Percentiles rank a stretch among this genome's conserved stretches.
phyloP scores from a whole-genome alignment of 1,139 yeast genomes.

The Hansenula sp. region DNA sequence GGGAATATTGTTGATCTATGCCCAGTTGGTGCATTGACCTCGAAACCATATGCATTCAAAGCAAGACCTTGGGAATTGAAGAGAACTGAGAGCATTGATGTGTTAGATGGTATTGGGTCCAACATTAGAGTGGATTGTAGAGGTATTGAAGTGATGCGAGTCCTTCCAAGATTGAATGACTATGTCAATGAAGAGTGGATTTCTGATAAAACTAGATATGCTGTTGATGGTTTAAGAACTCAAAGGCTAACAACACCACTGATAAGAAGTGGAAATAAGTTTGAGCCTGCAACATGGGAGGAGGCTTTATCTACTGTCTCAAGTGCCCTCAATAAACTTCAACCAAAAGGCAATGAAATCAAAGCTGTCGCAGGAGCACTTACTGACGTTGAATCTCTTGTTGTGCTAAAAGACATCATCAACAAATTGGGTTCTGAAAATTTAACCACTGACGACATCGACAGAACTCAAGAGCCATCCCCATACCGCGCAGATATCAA shows the following conservation, averaged over 20 bases:
- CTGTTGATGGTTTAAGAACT: conserved; percentile 81
- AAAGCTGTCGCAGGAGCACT: conserved; percentile 84
- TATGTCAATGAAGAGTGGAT: conserved; percentile 93
- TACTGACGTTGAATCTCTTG: conserved; percentile 79
- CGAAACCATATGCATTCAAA: conserved; percentile 86
- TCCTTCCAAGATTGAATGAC: conserved; percentile 81
- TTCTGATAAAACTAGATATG: conserved; percentile 82
- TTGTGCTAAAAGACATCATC: conserved; percentile 74
- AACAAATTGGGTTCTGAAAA: conserved; percentile 81
- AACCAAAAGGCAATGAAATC: conserved; percentile 68
- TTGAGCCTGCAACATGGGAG: conserved; percentile 83
- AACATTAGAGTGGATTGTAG: conserved; percentile 82
- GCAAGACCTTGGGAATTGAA: conserved; percentile 95
- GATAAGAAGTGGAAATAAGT: conserved; percentile 66
- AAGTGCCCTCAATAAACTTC: conserved; percentile 52
- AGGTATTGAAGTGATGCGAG: conserved; percentile 87
- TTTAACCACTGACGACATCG: conserved; percentile 64
- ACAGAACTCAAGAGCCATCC: conserved; percentile 41
- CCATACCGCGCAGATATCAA: conserved; percentile 74
- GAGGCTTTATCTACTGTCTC: conserved; percentile 75
- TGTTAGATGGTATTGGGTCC: conserved; percentile 80
- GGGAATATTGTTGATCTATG: conserved; percentile 88
- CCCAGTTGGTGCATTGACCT: conserved; percentile 90
- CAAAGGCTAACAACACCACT: conserved; percentile 85
- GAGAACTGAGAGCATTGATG: conserved; percentile 86